Evolutionary conservation across 306 rosid species (phyloP), one percentile per base, ranked within the genome.

Genomic region (Rubus parviflorus): DNA sequence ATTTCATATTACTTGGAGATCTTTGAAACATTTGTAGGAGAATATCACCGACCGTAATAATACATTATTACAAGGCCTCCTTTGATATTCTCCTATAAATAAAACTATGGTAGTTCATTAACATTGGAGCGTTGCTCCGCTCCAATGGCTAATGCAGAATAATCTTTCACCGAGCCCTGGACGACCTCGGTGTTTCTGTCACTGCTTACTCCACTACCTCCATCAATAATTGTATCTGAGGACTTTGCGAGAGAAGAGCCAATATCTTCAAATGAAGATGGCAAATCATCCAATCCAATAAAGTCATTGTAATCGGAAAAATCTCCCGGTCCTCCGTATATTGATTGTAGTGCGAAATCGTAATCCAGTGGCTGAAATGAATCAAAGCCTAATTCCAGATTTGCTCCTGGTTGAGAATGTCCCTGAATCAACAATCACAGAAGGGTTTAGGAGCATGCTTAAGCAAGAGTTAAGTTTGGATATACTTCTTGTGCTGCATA

Each of bases 361-460:
- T 7, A 30, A 12, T 66, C 45, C 11, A 5, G 70, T 40, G 13
- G 57, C 38, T 25, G 79, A 20, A 2, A 0, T 10, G 17, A 57
- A 15, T 0, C 0, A 42, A 66, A 45, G 68, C 0, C 38, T 3
- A 69, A 43, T n/a, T 35, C 81, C 60, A 65, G 74, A 23, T 42
- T 15, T 43, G 6, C 19, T 61, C 38, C 65, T 2, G 14, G 60
- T 1, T 6, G 53, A 70, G 7, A 0, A 45, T 3, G 2, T 9
- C n/a, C 77, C 88, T 90, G 77, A 53, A 80, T n/a, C 11, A 46
- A 69, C 30, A 78, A 77, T 47, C 75, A 78, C 35, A 63, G 30
- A 57, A 25, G 35, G 35, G 35, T 30, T 0, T 30, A 30, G 35
- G 35, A 30, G 35, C 35, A 30, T 30, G 35, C 35, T 30, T 1